phyloP scores from a whole-genome alignment of 2,329 filamentous ascomycete genomes.

The Cercospora sp. region DNA sequence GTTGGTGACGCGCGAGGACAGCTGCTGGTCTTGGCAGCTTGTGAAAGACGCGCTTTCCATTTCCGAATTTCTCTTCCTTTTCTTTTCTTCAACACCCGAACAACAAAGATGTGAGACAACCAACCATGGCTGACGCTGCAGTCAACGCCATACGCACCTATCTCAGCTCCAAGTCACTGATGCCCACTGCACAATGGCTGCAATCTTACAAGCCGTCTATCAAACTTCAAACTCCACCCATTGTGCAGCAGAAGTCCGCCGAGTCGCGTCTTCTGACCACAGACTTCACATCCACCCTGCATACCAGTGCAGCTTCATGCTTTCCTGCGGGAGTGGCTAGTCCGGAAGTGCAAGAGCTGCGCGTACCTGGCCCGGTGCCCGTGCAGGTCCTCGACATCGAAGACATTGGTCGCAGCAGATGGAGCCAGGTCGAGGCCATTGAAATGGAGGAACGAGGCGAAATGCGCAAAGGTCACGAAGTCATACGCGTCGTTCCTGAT shows the following conservation, averaged over 20 bases:
- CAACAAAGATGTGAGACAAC: conserved; percentile 19
- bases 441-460: conserved; percentile 73
- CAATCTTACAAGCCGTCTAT: conserved; percentile 59
- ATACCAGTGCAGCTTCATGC: conserved; percentile 42
- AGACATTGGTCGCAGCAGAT: conserved; percentile 75
- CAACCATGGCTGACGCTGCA: conserved; percentile 16
- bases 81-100: conserved; percentile 2
- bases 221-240: conserved; percentile 60
- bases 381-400: conserved; percentile 86
- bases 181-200: conserved; percentile 63
- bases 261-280: conserved; percentile 76
- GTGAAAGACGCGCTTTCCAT: background rate
- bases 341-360: conserved; percentile 55
- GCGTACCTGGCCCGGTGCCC: conserved; percentile 62
- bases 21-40: background rate
- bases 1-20: conserved; percentile 1
- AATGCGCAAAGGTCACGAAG: conserved; percentile 71
- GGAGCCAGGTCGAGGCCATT: conserved; percentile 83
- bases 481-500: conserved; percentile 69
- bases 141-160: conserved; percentile 18
- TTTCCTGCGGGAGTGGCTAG: conserved; percentile 62
- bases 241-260: conserved; percentile 74
- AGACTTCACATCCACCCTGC: conserved; percentile 67
- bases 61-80: conserved; percentile 10
- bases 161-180: conserved; percentile 42